Conservation (phyloP, 805 yeast genomes). For the Zygosaccharomyces lentus region DNA sequence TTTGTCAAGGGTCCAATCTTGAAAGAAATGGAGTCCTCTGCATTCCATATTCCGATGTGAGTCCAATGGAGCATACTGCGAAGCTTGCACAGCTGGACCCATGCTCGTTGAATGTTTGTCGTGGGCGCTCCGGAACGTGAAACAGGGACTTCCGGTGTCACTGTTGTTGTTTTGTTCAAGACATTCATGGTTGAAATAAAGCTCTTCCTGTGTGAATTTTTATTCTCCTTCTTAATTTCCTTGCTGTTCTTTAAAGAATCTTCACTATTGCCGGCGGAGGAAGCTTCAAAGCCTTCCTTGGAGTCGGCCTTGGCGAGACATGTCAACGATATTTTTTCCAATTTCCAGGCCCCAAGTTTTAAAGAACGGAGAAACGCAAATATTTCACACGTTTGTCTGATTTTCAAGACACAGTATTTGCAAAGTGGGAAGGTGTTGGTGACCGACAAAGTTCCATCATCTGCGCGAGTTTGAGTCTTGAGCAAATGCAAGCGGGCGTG, state of each 20-base stretch:
- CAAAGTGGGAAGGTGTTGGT: conserved; percentile 62
- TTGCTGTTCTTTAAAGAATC: conserved; percentile 3
- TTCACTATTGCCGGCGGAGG: conserved; percentile 2
- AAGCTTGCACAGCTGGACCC: conserved; percentile 60
- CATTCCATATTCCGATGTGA: conserved; percentile 74
- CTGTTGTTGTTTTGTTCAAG: conserved; percentile 13
- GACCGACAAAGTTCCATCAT: conserved; percentile 29
- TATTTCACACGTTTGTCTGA: conserved; percentile 79
- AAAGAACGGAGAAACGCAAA: conserved; percentile 71
- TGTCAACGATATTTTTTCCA: conserved; percentile 39
- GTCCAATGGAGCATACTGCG: conserved; percentile 80
- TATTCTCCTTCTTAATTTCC: conserved; percentile 19
- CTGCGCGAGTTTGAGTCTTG: conserved; percentile 41
- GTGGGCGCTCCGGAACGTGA: conserved; percentile 29
- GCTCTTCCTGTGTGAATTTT: conserved; percentile 27
- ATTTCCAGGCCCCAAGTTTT: conserved; percentile 54
- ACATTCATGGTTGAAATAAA: conserved; percentile 25
- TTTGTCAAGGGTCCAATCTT: conserved; percentile 28
- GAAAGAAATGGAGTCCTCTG: conserved; percentile 30
- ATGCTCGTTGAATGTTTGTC: conserved; percentile 45
- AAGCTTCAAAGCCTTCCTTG: conserved; percentile 15
- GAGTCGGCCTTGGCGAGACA: conserved; percentile 18
- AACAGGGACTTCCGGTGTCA: conserved; percentile 10
- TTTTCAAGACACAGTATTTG: conserved; percentile 70
- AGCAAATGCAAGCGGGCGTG: conserved; percentile 75